Conservation (phyloP, 2,329 filamentous ascomycete species). For the Talaromyces piceae region DNA sequence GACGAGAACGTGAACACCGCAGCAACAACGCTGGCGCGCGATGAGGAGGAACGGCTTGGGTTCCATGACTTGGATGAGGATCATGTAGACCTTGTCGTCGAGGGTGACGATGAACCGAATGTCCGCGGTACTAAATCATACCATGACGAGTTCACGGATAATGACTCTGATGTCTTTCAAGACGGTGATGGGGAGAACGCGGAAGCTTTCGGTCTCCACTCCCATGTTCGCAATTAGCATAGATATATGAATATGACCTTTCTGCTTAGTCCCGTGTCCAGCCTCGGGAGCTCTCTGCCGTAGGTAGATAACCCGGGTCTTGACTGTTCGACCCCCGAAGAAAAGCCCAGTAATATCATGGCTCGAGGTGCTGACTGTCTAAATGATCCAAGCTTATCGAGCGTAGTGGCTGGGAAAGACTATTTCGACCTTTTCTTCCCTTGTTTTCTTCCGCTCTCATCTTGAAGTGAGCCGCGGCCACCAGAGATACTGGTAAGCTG, state of each 20-base stretch:
- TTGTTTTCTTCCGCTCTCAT: constrained; percentile 3
- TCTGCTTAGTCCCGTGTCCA: too few species aligned
- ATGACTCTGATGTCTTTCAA: constrained; percentile 43
- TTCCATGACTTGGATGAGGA: constrained; percentile 32
- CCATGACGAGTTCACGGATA: constrained; percentile 48
- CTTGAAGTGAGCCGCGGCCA: constrained; percentile 18
- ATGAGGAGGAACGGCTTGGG: constrained; percentile 39
- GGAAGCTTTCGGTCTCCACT: constrained; percentile 36
- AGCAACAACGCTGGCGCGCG: constrained; percentile 32
- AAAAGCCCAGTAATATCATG: too few species aligned
- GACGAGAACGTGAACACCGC: constrained; percentile 35
- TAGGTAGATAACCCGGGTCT: too few species aligned
- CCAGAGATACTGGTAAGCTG: constrained; percentile 28
- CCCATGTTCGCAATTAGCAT: constrained; percentile 19
- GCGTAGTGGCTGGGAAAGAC: background rate
- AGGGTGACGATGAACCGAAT: constrained; percentile 39
- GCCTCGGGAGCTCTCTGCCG: too few species aligned
- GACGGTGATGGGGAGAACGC: constrained; percentile 33
- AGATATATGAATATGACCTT: background rate
- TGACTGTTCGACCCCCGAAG: too few species aligned
- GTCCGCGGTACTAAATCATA: constrained; percentile 29
- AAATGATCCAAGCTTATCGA: background rate
- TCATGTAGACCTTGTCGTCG: constrained; percentile 34
- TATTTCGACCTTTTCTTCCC: constrained; percentile 8
- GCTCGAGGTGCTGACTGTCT: constrained; percentile 2